Evolutionary conservation across 768 basidiomycete genomes (phyloP), one percentile per base, ranked within the genome.

Genomic region (Calocera cornea): DNA sequence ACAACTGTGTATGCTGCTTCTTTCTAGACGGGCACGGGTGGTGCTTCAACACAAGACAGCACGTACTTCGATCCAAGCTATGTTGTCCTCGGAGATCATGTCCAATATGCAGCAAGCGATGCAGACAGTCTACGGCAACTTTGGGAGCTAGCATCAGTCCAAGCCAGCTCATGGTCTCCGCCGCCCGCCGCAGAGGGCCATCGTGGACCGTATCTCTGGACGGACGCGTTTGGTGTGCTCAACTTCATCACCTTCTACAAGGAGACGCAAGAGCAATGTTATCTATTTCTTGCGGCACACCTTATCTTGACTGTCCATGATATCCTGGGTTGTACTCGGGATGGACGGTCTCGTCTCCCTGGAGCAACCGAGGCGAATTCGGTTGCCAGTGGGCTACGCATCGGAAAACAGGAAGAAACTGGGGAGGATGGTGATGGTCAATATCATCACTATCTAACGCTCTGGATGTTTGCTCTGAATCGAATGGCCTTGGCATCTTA

Each of bases 401-500:
- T 74, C 60, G 76, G 75, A 27, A 75, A 75, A 66, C 70, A 72
- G 17, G 71, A 73, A 29, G 71, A 71, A 12, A 34, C 24, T 33
- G 72, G 72, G 11, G n/a, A 22, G 34, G 75, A 76, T 60, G 71
- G 74, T 17, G 74, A 76, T 66, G 76, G 76, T n/a, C 75, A 76
- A 70, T 75, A 75, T 66, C 71, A 72, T 68, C 74, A 74, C 66
- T 74, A 76, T 65, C 73, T 74, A 47, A 74, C 73, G 14, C 34
- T 76, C 14, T 76, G 73, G 75, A 77, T 76, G 75, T 75, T 77
- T 68, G 76, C 76, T 34, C 72, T 76, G 36, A 74, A 77, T 66
- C 70, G 76, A 27, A 68, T 75, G 67, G 64, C 71, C 50, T 64
- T 69, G 41, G 74, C 71, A 19, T 65, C 73, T 22, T 65, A 72